Evolutionary conservation across 2,329 filamentous ascomycete species (phyloP).

Genomic region (Stagonosporopsis vannaccii): DNA sequence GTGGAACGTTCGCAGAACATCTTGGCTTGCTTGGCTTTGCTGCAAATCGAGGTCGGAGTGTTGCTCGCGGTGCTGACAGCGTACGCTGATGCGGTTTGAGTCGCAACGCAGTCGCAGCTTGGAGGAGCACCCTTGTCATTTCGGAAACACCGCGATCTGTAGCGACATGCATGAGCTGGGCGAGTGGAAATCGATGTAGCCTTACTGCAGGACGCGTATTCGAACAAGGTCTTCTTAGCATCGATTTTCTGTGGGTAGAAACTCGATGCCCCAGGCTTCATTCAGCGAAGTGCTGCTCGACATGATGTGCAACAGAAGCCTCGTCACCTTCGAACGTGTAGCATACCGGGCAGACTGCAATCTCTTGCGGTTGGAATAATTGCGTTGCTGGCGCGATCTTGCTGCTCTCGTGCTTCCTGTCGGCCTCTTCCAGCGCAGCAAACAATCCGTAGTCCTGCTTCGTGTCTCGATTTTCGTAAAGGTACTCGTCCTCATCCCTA

Average conservation of each 20-base stretch:
- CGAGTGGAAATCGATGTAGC: not conserved
- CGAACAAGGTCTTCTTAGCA: not conserved
- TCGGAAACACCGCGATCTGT: conserved; percentile 5
- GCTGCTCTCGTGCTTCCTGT: conserved; percentile 36
- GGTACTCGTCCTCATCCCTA: conserved; percentile 40
- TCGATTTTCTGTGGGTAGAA: not conserved
- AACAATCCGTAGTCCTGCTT: conserved; percentile 27
- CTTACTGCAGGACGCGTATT: not conserved
- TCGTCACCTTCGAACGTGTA: conserved; percentile 72
- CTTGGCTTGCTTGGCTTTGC: conserved; percentile 18
- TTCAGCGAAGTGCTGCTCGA: conserved; percentile 63
- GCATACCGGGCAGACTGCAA: conserved; percentile 68
- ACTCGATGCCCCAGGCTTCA: conserved; percentile 1
- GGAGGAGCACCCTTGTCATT: conserved; percentile 11
- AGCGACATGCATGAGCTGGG: not conserved
- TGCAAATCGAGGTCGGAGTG: not conserved
- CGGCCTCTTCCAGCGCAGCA: conserved; percentile 37
- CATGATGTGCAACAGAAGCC: conserved; percentile 71
- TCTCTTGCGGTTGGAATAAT: conserved; percentile 20
- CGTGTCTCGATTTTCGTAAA: conserved; percentile 31
- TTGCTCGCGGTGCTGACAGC: conserved; percentile 1
- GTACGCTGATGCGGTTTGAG: conserved; percentile 6
- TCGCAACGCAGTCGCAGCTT: conserved; percentile 18
- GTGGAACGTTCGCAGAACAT: conserved; percentile 28
- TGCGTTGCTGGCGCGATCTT: conserved; percentile 37